phyloP scores from a whole-genome alignment of 192 early-diverging fungal genomes.

The Backusella australiensis region DNA sequence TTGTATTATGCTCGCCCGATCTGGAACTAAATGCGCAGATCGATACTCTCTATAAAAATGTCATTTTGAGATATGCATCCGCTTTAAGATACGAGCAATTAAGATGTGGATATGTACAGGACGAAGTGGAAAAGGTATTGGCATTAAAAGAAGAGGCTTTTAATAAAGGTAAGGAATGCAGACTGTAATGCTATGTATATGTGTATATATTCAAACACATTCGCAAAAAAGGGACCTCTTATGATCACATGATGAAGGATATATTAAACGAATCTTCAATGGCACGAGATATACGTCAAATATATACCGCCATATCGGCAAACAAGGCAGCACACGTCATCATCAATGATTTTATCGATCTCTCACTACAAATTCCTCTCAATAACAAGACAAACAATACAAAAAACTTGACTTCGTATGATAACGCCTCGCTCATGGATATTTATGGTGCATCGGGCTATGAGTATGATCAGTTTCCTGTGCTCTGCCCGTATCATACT shows the following conservation, averaged over 20 bases:
- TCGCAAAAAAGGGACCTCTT: conserved; percentile 2
- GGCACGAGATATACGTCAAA: conserved; percentile 58
- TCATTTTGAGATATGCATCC: conserved; percentile 65
- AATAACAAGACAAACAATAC: conserved; percentile 12
- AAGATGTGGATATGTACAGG: conserved; percentile 68
- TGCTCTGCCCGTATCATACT: conserved; percentile 85
- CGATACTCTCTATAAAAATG: conserved; percentile 67
- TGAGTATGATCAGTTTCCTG: conserved; percentile 68
- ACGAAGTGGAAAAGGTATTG: conserved; percentile 74
- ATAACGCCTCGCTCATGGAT: conserved; percentile 26
- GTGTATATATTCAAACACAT: too few relatives aligned
- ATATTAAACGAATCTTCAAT: conserved; percentile 59
- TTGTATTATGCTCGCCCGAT: conserved; percentile 58
- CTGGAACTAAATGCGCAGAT: conserved; percentile 57
- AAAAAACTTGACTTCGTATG: not conserved
- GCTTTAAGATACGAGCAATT: conserved; percentile 79
- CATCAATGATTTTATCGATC: conserved; percentile 74
- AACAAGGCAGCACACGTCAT: conserved; percentile 59
- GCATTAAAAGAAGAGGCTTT: conserved; percentile 61
- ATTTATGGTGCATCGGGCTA: conserved; percentile 44
- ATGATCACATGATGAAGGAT: conserved; percentile 39
- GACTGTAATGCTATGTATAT: too few relatives aligned
- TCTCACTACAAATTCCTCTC: conserved; percentile 66
- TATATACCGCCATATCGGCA: conserved; percentile 53
- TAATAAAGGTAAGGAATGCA: conserved; percentile 31